Conservation (phyloP, 805 yeast species). For the Candida multigemmis region DNA sequence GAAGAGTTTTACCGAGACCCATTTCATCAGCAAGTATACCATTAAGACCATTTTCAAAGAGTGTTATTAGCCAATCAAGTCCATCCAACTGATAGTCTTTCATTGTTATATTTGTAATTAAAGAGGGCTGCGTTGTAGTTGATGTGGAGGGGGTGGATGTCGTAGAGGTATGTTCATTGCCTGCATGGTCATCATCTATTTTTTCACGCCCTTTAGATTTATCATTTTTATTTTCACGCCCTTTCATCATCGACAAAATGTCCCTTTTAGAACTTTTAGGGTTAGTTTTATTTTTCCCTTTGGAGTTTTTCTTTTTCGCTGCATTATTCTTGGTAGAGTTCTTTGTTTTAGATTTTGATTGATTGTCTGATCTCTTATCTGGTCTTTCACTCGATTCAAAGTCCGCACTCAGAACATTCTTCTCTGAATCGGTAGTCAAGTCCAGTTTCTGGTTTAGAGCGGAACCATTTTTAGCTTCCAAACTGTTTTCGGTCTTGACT, state of each 20-base stretch:
- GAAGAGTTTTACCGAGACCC: constrained; percentile 94
- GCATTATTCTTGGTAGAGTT: too few relatives aligned
- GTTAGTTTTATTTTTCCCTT: constrained; percentile 4
- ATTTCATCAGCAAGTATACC: constrained; percentile 96
- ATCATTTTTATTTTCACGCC: too few relatives aligned
- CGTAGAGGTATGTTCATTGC: constrained; percentile 5
- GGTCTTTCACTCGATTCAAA: too few relatives aligned
- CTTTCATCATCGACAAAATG: too few relatives aligned
- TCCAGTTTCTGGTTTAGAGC: too few relatives aligned
- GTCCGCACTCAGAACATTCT: too few relatives aligned
- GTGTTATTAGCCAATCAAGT: constrained; percentile 78
- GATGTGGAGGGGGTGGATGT: constrained; percentile 2
- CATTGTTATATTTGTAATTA: constrained; percentile 42
- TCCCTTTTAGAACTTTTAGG: too few relatives aligned
- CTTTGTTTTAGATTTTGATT: too few relatives aligned
- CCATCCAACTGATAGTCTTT: constrained; percentile 87
- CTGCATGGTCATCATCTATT: constrained; percentile 17
- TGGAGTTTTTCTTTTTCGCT: constrained; percentile 7
- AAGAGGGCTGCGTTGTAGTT: constrained; percentile 16
- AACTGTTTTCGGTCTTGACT: too few relatives aligned
- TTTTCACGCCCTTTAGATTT: constrained; percentile 10
- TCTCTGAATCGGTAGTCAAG: too few relatives aligned
- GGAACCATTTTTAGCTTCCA: too few relatives aligned
- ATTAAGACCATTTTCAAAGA: constrained; percentile 88
- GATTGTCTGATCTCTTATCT: too few relatives aligned